Evolutionary conservation across 768 basidiomycete genomes (phyloP), one percentile per base, ranked within the genome.

Genomic region (Mycena vitilis): DNA sequence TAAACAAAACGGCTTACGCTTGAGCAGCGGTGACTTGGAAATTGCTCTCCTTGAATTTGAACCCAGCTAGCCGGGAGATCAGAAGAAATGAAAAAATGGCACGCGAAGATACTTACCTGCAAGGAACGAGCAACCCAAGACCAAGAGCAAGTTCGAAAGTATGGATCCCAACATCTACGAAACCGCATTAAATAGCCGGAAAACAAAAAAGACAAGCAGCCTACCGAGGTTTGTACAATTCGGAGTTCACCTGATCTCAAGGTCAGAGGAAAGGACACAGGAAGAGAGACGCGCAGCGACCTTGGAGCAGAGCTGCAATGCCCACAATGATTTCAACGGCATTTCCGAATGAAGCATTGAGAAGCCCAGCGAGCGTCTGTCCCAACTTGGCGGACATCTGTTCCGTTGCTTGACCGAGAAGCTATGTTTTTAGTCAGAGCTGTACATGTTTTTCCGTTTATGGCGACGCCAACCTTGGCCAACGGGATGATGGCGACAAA

Each of bases 271-370:
- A 67, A 37, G 30, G 23, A 37, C 30, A 60, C 5, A 23, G 25
- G 30, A 23, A 15, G 30, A 13, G 34, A 44, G 22, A 57, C 44
- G 42, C 34, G 56, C 38, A 36, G 69, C 79, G 62, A 92, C 92
- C 89, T 83, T 94, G 91, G 11, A 90, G 75, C 20, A 98, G 82
- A 38, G 95, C 95, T 59, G 93, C 92, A 68, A 97, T 81, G 48
- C 94, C 95, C 44, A 96, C 94, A 70, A 95, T 95, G 57, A 95
- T 93, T 77, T 96, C 95, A 52, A 95, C 92, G 11, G 92, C 92
- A 74, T 93, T 93, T 37, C 91, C 91, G 69, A 93, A 93, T 2
- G 92, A 88, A 10, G 94, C 95, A 73, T 96, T 96, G 60, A 96
- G 82, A 5, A 97, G 82, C 34, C 95, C 95, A 47, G 95, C 94